Percentiles rank a stretch among this genome's conserved stretches.
Conservation (phyloP, 2,329 filamentous ascomycete genomes). For the Colletotrichum filicis region DNA sequence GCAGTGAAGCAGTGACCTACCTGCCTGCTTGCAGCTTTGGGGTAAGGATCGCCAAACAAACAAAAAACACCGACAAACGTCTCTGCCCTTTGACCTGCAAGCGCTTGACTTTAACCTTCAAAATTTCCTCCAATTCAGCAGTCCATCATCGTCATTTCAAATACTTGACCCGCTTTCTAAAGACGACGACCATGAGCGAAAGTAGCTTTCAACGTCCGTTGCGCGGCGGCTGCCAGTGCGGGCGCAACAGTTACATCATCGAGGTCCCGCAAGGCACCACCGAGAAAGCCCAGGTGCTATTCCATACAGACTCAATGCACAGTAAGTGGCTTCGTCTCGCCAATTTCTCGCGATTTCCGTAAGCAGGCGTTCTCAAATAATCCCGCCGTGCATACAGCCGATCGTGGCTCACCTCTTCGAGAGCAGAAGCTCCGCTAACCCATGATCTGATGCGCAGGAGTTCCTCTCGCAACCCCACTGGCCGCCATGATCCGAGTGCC, state of each 20-base stretch:
- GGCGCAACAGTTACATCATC: slow-evolving; percentile 85
- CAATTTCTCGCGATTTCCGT: not conserved
- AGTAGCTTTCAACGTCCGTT: slow-evolving; percentile 62
- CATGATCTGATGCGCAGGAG: slow-evolving; percentile 55
- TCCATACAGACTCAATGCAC: slow-evolving; percentile 76
- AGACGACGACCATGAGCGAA: slow-evolving; percentile 49
- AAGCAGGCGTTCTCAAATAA: not conserved
- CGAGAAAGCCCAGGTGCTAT: slow-evolving; percentile 75
- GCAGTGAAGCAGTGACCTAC: not conserved
- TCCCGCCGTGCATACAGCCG: not conserved
- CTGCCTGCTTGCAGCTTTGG: not conserved
- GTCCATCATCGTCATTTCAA: not conserved
- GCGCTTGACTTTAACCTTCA: not conserved
- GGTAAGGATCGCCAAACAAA: slow-evolving; percentile 25
- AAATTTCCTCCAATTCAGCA: not conserved
- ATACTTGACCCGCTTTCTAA: not conserved
- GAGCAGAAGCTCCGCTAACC: slow-evolving; percentile 33
- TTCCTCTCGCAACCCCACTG: slow-evolving; percentile 76
- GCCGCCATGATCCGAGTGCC: slow-evolving; percentile 87
- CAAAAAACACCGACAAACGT: not conserved
- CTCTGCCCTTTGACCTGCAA: not conserved
- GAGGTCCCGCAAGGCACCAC: slow-evolving; percentile 69
- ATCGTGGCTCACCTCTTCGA: not conserved
- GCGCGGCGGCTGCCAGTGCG: slow-evolving; percentile 84
- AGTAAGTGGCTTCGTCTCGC: slow-evolving; percentile 65